These are phyloP conservation scores for Penstemon davidsonii DNA, from an alignment of 257 asterid genomes.

Conservation along the genomic window DNA sequence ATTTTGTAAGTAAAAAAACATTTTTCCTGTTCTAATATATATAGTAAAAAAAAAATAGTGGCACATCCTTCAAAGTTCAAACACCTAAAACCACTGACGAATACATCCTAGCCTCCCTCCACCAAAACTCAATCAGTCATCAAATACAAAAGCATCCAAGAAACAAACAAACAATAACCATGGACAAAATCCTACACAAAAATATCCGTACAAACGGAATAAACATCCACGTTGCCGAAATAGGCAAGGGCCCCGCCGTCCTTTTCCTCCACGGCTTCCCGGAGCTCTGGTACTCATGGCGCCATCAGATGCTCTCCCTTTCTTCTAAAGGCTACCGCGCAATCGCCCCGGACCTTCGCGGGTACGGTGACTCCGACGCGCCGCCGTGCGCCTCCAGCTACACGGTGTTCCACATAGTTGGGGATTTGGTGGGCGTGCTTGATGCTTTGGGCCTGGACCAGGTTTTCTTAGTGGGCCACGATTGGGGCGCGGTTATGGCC, in stretches of 20 bases:
- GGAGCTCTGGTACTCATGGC: slow-evolving; percentile 99
- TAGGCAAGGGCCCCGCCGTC: slow-evolving; percentile 81
- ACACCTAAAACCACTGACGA: too few relatives aligned
- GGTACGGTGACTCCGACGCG: slow-evolving; percentile 87
- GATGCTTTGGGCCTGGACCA: slow-evolving; percentile 54
- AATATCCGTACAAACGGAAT: slow-evolving; percentile 59
- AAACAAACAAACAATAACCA: slow-evolving; percentile 11
- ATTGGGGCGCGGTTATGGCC: slow-evolving; percentile 88
- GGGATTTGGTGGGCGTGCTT: slow-evolving; percentile 69
- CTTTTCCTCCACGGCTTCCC: slow-evolving; percentile 92
- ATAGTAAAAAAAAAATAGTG: too few relatives aligned
- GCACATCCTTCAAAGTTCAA: too few relatives aligned
- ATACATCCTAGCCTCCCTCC: too few relatives aligned
- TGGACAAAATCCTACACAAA: slow-evolving; percentile 74
- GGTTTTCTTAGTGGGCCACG: slow-evolving; percentile 90
- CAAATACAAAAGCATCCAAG: too few relatives aligned
- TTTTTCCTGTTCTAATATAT: too few relatives aligned
- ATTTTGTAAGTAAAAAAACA: too few relatives aligned
- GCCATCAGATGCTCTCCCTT: slow-evolving; percentile 83
- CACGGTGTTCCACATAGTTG: slow-evolving; percentile 71
- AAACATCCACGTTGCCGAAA: slow-evolving; percentile 85
- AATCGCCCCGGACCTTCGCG: slow-evolving; percentile 93
- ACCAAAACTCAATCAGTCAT: too few relatives aligned
- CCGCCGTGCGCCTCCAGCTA: slow-evolving; percentile 68
- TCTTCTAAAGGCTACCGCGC: slow-evolving; percentile 80